These are phyloP conservation scores for Pseudozyma pruni DNA, from an alignment of 1,284 basidiomycete genomes.

Conservation along the genomic window DNA sequence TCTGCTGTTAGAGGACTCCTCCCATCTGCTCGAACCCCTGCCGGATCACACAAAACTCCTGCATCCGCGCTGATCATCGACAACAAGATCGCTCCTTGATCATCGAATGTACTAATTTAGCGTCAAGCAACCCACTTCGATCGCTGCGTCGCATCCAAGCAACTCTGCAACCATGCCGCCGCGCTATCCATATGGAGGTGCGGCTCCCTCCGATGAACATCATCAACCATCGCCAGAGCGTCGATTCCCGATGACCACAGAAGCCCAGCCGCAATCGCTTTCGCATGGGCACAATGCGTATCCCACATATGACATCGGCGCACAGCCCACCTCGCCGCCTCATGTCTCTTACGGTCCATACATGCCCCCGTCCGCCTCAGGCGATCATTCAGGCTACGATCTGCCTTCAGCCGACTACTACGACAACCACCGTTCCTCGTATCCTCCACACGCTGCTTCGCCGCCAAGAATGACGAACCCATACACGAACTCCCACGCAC, in stretches of 20 bases:
- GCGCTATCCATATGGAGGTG: slow-evolving; percentile 36
- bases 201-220: slow-evolving; percentile 18
- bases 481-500: slow-evolving; percentile 27
- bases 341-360: slow-evolving; percentile 43
- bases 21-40: slow-evolving; percentile 3
- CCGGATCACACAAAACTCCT: too few relatives aligned
- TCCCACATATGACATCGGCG: slow-evolving; percentile 52
- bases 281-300: slow-evolving; percentile 30
- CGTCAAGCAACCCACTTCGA: slow-evolving; percentile 17
- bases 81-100: not conserved
- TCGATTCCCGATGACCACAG: slow-evolving; percentile 19
- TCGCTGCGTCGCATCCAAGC: slow-evolving; percentile 1
- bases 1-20: not conserved
- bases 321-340: slow-evolving; percentile 28
- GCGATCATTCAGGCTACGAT: slow-evolving; percentile 40
- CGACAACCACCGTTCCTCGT: slow-evolving; percentile 16
- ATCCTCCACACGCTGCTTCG: slow-evolving; percentile 17
- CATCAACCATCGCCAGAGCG: slow-evolving; percentile 18
- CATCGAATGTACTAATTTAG: too few relatives aligned
- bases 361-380: slow-evolving; percentile 28
- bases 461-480: slow-evolving; percentile 44
- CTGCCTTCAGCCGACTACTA: slow-evolving; percentile 42
- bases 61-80: too few relatives aligned
- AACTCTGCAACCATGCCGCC: slow-evolving; percentile 23
- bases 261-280: slow-evolving; percentile 18